Conservation (phyloP, 768 basidiomycete genomes). For the Stropharia rugosoannulata region DNA sequence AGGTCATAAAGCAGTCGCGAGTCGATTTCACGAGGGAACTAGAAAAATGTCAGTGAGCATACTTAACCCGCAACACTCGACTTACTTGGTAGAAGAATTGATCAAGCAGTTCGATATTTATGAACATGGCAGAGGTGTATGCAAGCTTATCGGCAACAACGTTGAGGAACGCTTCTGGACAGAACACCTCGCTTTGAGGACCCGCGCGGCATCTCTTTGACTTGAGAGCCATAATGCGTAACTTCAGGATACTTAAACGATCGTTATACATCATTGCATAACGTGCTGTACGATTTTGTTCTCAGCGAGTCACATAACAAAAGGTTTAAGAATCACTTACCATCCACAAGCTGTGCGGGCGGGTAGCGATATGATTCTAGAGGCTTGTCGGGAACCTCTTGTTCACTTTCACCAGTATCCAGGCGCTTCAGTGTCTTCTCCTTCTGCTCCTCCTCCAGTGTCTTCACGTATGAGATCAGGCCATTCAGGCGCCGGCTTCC, state of each 20-base stretch:
- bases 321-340: constrained; percentile 41
- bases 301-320: constrained; percentile 1
- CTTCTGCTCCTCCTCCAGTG: constrained; percentile 74
- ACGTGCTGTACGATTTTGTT: constrained; percentile 56
- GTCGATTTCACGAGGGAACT: constrained; percentile 99
- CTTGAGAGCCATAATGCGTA: constrained; percentile 82
- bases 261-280: constrained; percentile 89
- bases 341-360: constrained; percentile 89
- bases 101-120: constrained; percentile 96
- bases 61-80: background rate
- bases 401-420: constrained; percentile 36
- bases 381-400: constrained; percentile 33
- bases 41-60: background rate
- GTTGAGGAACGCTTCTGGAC: constrained; percentile 95
- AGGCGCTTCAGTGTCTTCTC: constrained; percentile 56
- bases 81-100: constrained; percentile 97
- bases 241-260: constrained; percentile 77
- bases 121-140: constrained; percentile 95
- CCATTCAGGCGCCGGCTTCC: constrained; percentile 77
- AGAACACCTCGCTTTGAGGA: constrained; percentile 85
- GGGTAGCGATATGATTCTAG: constrained; percentile 87
- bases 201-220: constrained; percentile 88
- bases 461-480: constrained; percentile 79
- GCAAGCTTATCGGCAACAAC: constrained; percentile 97
- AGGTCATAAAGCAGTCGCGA: constrained; percentile 89